Base-by-base conservation (phyloP, 2,329 filamentous ascomycete species). In the Claviceps monticola region DNA sequence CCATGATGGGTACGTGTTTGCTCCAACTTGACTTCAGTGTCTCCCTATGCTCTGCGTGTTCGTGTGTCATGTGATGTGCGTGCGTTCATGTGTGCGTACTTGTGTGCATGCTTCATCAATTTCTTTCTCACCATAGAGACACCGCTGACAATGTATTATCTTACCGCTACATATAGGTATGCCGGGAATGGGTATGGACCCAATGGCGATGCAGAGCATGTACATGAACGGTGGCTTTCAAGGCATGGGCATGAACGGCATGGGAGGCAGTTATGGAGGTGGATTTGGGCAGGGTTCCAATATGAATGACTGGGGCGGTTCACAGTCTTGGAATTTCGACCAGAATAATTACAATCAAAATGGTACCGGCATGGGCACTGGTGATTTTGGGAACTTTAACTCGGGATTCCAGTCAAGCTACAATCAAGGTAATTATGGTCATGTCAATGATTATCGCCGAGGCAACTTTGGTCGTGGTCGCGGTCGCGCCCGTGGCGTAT, bases 281-380 rank as follows among this genome's bases (percentile, higher is more conserved):
- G 77, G 78, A 66, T 75, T 65, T 64, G 71, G 68, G 64, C 67
- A 71, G 64, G 79, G 80, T 68, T 78, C 82, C 76, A 83, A 84
- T 79, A 80, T 83, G 79, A 83, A 83, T 79, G 83, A 82, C 75
- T 88, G 84, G 83, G 86, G 84, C 76, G 78, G 78, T 75, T 83
- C 84, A 73, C 83, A 86, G 74, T 81, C 83, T 76, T 88, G 84
- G 84, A 86, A 83, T 83, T 80, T 81, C 76, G 80, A 81, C 76
- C 83, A 85, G 84, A 84, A 87, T 87, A 88, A 87, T 84, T 88
- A 81, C 83, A 89, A 82, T 82, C 74, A 84, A 85, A 88, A 81
- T 86, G 82, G 81, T 79, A 78, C 80, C 78, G 81, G 82, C 76
- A 86, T 86, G 79, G 82, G 81, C 72, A 76, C 77, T 76, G 82